Evolutionary conservation across 2,329 filamentous ascomycete species (phyloP).

Genomic region (Chaetomium strumarium): DNA sequence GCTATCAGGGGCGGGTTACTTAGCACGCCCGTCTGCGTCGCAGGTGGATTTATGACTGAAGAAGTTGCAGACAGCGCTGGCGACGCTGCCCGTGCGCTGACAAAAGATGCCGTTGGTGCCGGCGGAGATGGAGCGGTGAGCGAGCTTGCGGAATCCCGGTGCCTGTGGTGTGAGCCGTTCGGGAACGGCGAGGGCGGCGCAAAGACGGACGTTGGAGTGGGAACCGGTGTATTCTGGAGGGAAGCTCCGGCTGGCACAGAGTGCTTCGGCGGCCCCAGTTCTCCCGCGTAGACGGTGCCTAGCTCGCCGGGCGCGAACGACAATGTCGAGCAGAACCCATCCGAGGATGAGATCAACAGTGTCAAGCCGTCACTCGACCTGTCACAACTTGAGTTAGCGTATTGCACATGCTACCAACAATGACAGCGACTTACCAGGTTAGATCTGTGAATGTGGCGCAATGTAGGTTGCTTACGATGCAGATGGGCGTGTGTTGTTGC

Average conservation of each 20-base stretch:
- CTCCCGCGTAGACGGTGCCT: constrained; percentile 71
- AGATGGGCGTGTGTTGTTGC: constrained; percentile 89
- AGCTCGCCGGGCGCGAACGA: constrained; percentile 80
- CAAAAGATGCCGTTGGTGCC: constrained; percentile 47
- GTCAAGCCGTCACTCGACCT: constrained; percentile 48
- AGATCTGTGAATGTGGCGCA: constrained; percentile 96
- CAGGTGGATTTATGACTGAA: constrained; percentile 63
- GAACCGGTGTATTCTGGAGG: constrained; percentile 61
- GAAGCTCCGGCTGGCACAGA: constrained; percentile 41
- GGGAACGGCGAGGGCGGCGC: constrained; percentile 56
- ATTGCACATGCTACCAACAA: not conserved
- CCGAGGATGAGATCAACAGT: constrained; percentile 91
- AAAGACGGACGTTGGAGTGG: constrained; percentile 61
- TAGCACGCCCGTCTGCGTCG: constrained; percentile 47
- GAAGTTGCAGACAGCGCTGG: constrained; percentile 80
- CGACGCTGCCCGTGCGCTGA: constrained; percentile 63
- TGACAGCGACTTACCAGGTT: constrained; percentile 63
- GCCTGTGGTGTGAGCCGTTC: constrained; percentile 44
- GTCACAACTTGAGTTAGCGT: constrained; percentile 27
- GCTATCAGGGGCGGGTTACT: constrained; percentile 76
- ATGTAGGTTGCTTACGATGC: constrained; percentile 93
- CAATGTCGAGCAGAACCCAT: constrained; percentile 92
- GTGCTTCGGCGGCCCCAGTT: constrained; percentile 48
- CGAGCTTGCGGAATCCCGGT: constrained; percentile 54
- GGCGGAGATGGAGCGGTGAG: constrained; percentile 53